A percentile compares a stretch with the other conserved stretches of the same genome.
phyloP scores from a whole-genome alignment of 2,329 filamentous ascomycete genomes.

The Zasmidium cellare region DNA sequence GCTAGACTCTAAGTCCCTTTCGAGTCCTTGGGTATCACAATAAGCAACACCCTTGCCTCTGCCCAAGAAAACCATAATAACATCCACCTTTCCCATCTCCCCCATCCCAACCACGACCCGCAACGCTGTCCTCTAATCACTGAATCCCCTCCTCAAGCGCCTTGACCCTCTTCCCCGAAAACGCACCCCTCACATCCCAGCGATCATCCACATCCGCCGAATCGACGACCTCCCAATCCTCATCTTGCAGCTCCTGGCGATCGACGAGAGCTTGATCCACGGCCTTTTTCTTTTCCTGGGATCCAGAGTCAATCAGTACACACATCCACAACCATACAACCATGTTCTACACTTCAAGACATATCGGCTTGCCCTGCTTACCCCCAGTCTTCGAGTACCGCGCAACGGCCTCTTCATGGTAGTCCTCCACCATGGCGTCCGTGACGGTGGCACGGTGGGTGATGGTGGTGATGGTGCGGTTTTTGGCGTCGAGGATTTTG shows the following conservation, averaged over 20 bases:
- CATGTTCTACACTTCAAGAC: not conserved
- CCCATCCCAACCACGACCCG: too few species aligned
- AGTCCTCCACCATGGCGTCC: not conserved
- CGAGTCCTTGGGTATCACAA: too few species aligned
- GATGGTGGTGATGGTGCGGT: not conserved
- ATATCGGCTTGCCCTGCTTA: not conserved
- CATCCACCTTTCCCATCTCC: too few species aligned
- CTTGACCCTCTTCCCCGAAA: not conserved
- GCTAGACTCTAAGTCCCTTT: too few species aligned
- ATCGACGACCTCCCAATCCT: not conserved
- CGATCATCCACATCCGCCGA: not conserved
- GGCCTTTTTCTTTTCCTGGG: not conserved
- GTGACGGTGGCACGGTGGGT: not conserved
- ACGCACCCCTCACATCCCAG: not conserved
- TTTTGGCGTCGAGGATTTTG: not conserved
- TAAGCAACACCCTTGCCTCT: too few species aligned
- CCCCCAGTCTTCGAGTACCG: not conserved
- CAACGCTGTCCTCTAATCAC: not conserved
- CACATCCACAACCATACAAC: too few species aligned
- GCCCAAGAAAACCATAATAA: too few species aligned
- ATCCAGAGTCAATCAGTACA: too few species aligned
- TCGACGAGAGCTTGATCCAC: not conserved
- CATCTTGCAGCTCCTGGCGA: not conserved
- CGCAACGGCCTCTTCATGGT: not conserved
- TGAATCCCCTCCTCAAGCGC: not conserved